A percentile compares a stretch with the other conserved stretches of the same genome.
phyloP scores from a whole-genome alignment of 192 early-diverging fungal genomes.

The Backusella luteola region DNA sequence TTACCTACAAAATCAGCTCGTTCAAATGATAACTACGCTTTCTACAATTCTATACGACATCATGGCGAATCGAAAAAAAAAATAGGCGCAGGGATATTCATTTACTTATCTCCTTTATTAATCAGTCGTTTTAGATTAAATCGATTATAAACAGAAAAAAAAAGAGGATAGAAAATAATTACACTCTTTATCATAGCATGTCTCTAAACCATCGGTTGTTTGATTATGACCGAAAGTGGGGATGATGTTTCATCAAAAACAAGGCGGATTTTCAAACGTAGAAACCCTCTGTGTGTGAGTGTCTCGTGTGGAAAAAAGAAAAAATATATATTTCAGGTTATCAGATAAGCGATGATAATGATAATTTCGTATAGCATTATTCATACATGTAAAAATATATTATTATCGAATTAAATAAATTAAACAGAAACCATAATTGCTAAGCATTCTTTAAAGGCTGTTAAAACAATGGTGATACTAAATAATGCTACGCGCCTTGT shows the following conservation, averaged over 20 bases:
- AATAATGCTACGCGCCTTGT: not conserved
- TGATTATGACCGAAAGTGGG: not conserved
- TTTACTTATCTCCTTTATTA: not conserved
- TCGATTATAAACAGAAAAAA: not conserved
- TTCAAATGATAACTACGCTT: not conserved
- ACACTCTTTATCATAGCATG: not conserved
- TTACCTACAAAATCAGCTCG: not conserved
- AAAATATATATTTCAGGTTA: not conserved
- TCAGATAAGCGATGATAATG: not conserved
- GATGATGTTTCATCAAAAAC: not conserved
- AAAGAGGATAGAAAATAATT: not conserved
- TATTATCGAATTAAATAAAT: not conserved
- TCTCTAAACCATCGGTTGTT: not conserved
- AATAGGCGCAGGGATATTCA: not conserved
- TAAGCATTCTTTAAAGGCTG: not conserved
- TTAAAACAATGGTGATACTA: not conserved
- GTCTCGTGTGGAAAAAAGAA: not conserved
- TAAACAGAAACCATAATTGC: not conserved
- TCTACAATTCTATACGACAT: not conserved
- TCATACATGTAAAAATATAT: not conserved
- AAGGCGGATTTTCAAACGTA: not conserved
- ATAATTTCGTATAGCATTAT: not conserved
- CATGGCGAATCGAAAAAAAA: no score
- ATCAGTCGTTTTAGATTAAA: not conserved
- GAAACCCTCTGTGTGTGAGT: not conserved